These are phyloP conservation scores for Podaxis sp. DNA, from an alignment of 768 basidiomycete species.

Conservation along the genomic window DNA sequence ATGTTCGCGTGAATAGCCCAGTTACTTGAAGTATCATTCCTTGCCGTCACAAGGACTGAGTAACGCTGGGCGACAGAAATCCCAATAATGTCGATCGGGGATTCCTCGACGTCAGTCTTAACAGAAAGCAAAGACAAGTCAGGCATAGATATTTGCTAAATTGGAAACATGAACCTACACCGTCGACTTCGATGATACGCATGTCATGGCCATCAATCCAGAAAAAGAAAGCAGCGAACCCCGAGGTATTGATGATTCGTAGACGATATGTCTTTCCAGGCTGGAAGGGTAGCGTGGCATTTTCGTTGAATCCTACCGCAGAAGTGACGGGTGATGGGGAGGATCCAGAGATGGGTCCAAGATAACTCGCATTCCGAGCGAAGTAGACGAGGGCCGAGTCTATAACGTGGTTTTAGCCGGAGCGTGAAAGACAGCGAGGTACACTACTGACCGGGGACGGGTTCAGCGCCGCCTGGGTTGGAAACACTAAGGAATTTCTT, in stretches of 20 bases:
- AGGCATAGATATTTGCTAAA: not conserved
- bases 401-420: conserved; percentile 21
- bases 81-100: conserved; percentile 63
- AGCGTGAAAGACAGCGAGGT: not conserved
- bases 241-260: conserved; percentile 80
- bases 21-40: conserved; percentile 80
- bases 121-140: not conserved
- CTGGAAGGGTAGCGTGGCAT: conserved; percentile 78
- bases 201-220: conserved; percentile 90
- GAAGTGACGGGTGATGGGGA: conserved; percentile 46
- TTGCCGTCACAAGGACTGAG: conserved; percentile 86
- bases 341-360: conserved; percentile 51
- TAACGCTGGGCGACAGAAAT: conserved; percentile 90
- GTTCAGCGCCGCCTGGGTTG: conserved; percentile 85
- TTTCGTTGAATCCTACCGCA: conserved; percentile 79
- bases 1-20: conserved; percentile 91
- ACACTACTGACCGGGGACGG: conserved; percentile 63
- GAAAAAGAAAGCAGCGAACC: conserved; percentile 73
- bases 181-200: conserved; percentile 80
- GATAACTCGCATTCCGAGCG: conserved; percentile 67
- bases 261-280: conserved; percentile 90
- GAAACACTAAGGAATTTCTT: conserved; percentile 62
- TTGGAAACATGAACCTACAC: conserved; percentile 44
- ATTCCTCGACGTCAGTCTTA: conserved; percentile 75
- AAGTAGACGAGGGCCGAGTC: conserved; percentile 84